phyloP scores from a whole-genome alignment of 768 basidiomycete genomes.

The Roridomyces roridus region DNA sequence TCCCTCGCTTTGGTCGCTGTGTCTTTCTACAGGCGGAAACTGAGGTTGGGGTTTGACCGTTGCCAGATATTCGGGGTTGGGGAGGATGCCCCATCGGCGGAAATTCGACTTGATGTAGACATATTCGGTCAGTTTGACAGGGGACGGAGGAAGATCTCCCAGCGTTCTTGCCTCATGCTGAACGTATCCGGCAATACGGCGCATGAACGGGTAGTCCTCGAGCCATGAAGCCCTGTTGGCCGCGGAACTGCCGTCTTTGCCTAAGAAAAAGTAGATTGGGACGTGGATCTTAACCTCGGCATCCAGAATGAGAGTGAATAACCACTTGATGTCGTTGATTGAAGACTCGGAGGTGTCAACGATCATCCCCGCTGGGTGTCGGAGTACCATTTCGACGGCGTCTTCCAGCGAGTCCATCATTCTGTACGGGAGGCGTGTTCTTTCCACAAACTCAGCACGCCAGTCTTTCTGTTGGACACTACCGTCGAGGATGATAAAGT shows the following conservation, averaged over 20 bases:
- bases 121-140: background rate
- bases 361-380: conserved; percentile 1
- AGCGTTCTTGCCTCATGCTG: background rate
- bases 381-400: background rate
- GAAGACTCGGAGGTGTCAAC: background rate
- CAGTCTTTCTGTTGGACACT: background rate
- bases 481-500: background rate
- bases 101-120: conserved; percentile 1
- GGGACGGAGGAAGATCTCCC: background rate
- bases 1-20: conserved; percentile 1
- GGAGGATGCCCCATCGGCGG: background rate
- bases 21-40: background rate
- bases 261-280: background rate
- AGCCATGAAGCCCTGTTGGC: background rate
- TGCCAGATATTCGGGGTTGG: background rate
- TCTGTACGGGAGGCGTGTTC: background rate
- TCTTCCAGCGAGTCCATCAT: conserved; percentile 4
- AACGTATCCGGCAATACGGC: background rate
- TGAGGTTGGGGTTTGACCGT: background rate
- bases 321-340: background rate
- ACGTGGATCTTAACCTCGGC: background rate
- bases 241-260: background rate
- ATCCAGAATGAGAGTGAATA: background rate
- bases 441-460: background rate
- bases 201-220: background rate